phyloP scores from a whole-genome alignment of 495 filamentous ascomycete genomes.

The Tuber umbilicatum region DNA sequence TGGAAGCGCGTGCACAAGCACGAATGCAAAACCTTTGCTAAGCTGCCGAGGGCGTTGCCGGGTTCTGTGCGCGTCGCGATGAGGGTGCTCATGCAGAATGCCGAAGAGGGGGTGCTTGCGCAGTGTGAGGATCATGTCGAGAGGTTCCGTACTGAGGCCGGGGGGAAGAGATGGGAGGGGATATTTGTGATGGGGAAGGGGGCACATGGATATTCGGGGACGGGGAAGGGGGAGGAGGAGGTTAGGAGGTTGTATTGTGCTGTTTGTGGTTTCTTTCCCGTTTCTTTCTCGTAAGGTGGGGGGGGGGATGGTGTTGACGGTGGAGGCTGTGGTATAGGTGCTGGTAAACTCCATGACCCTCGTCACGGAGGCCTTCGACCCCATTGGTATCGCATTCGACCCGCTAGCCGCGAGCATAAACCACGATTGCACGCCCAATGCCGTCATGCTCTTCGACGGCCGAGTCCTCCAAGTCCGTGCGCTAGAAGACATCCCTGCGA shows the following conservation, averaged over 20 bases:
- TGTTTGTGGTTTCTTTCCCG: slow-evolving; percentile 40
- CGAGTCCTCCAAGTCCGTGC: slow-evolving; percentile 44
- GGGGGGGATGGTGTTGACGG: slow-evolving; percentile 19
- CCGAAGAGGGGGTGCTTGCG: slow-evolving; percentile 33
- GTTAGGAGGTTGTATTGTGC: slow-evolving; percentile 46
- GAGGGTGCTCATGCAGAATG: slow-evolving; percentile 49
- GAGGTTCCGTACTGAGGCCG: slow-evolving; percentile 44
- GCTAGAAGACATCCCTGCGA: slow-evolving; percentile 45
- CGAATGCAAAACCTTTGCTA: slow-evolving; percentile 54
- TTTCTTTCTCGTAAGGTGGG: slow-evolving; percentile 5
- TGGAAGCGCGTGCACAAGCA: slow-evolving; percentile 57
- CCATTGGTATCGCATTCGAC: slow-evolving; percentile 58
- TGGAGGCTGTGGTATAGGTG: slow-evolving; percentile 41
- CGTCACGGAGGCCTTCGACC: slow-evolving; percentile 52
- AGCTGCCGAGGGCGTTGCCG: slow-evolving; percentile 50
- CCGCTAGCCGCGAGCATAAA: slow-evolving; percentile 55
- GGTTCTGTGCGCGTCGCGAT: slow-evolving; percentile 54
- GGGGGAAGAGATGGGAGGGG: slow-evolving; percentile 45
- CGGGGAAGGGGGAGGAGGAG: slow-evolving; percentile 44
- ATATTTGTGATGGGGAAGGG: slow-evolving; percentile 53
- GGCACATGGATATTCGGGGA: slow-evolving; percentile 48
- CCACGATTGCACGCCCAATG: slow-evolving; percentile 66
- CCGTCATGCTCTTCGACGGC: slow-evolving; percentile 58
- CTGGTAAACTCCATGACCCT: slow-evolving; percentile 59
- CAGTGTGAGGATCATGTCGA: slow-evolving; percentile 49